Conservation (phyloP, 768 basidiomycete genomes). For the Podaxis sp. region DNA sequence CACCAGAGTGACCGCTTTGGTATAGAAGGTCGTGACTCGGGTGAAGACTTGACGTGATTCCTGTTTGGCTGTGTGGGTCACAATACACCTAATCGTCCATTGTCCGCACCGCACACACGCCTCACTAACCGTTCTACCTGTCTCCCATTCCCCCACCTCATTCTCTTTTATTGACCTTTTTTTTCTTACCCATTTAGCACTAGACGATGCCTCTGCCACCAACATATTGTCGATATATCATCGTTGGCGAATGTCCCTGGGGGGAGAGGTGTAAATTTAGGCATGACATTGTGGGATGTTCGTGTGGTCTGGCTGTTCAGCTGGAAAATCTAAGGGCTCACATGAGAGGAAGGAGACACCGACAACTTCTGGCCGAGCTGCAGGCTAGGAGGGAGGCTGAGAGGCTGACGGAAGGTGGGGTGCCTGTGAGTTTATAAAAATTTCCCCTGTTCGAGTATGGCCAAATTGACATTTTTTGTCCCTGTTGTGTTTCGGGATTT, state of each 20-base stretch:
- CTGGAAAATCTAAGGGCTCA: conserved; percentile 23
- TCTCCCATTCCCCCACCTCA: neutral
- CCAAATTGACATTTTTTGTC: neutral
- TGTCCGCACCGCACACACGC: neutral
- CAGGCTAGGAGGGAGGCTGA: conserved; percentile 8
- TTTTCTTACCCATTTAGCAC: neutral
- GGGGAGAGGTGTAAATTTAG: conserved; percentile 30
- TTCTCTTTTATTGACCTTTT: neutral
- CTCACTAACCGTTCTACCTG: too few species aligned
- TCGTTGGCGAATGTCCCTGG: conserved; percentile 25
- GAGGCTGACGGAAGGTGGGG: neutral
- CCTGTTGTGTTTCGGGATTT: neutral
- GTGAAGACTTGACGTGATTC: neutral
- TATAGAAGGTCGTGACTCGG: neutral
- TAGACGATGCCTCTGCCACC: conserved; percentile 12
- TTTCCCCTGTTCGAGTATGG: neutral
- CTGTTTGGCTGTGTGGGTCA: neutral
- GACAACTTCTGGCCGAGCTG: conserved; percentile 17
- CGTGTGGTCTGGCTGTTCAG: conserved; percentile 33
- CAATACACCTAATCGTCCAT: neutral
- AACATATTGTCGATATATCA: conserved; percentile 28
- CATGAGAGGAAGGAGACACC: conserved; percentile 30
- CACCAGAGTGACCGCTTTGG: too few species aligned
- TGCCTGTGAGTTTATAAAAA: conserved; percentile 3
- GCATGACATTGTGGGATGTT: conserved; percentile 37